Evolutionary conservation across 176 grass and related monocot genomes (phyloP), one percentile per base, ranked within the genome.

Genomic region (Oryza brachyantha): DNA sequence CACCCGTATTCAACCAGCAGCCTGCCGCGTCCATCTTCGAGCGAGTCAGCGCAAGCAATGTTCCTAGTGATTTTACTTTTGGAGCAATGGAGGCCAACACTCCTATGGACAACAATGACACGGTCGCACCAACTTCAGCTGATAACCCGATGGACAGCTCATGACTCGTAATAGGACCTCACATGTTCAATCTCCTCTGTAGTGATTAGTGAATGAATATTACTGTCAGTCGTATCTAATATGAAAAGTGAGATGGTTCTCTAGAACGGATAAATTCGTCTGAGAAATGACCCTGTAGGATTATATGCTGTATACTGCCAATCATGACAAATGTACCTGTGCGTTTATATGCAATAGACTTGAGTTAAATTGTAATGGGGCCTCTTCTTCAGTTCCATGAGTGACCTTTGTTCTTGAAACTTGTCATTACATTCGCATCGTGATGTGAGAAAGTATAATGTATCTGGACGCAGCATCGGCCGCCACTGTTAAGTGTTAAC

Each of bases 81-180:
- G 93, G 86, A 66, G 89, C 87, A 34, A 37, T 32, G 11, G 86
- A 50, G 63, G 72, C 17, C 19, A 80, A 78, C 5, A 35, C 28
- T 29, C 27, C 8, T 45, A 65, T 57, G 48, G 65, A 10, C 57
- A 57, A 27, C 42, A 55, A 46, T 29, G 77, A 65, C 24, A 34
- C 5, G 2, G 64, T 52, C 9, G 34, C 48, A 43, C 55, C 71
- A 70, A 14, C 69, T 60, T 70, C 71, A 34, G 83, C 58, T 34
- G 87, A 79, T 50, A 85, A 78, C 78, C 80, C 58, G 48, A 96
- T 92, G 90, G 93, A 92, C 60, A 76, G 93, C 48, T 52, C 48
- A 21, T 52, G 7, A 50, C 60, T 88, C 93, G n/a, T n/a, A 72
- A 81, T 82, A 89, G 78, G 68, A 57, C 72, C 14, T 76, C 9